Conservation (phyloP, 2,329 filamentous ascomycete genomes). For the Penicillium sclerotiorum region DNA sequence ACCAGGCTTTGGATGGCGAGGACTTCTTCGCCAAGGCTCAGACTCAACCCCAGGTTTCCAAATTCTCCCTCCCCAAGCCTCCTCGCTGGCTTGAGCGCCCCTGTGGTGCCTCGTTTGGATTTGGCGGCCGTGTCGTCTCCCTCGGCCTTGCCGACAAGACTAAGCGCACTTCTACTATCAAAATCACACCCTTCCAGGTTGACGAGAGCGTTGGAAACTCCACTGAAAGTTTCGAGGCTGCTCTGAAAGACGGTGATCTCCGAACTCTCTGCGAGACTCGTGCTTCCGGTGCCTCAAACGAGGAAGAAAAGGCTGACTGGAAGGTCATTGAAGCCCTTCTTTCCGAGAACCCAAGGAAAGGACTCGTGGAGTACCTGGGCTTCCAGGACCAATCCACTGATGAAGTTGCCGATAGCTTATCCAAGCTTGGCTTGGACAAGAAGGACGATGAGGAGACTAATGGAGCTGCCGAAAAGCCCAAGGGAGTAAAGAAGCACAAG, state of each 20-base stretch:
- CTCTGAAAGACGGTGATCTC: constrained; percentile 76
- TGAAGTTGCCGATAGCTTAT: constrained; percentile 47
- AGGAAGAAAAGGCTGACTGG: constrained; percentile 96
- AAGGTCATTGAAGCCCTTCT: constrained; percentile 88
- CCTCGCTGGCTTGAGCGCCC: constrained; percentile 90
- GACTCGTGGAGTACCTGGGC: constrained; percentile 87
- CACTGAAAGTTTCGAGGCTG: constrained; percentile 83
- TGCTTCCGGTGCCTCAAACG: constrained; percentile 72
- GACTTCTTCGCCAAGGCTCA: constrained; percentile 97
- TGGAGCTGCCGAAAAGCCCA: constrained; percentile 50
- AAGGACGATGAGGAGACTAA: constrained; percentile 44
- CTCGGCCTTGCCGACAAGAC: constrained; percentile 61
- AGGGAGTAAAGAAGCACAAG: constrained; percentile 59
- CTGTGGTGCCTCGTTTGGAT: constrained; percentile 86
- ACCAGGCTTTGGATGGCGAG: constrained; percentile 76
- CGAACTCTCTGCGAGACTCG: constrained; percentile 77
- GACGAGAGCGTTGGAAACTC: constrained; percentile 83
- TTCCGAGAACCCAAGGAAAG: constrained; percentile 79
- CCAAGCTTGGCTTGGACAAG: constrained; percentile 46
- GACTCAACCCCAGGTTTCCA: constrained; percentile 84
- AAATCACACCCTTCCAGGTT: constrained; percentile 84
- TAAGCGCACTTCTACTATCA: constrained; percentile 73
- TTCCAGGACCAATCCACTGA: constrained; percentile 66
- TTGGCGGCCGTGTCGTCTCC: constrained; percentile 91
- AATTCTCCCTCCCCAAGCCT: constrained; percentile 81